Conservation (phyloP, 2,329 filamentous ascomycete genomes). For the Albifimbria verrucaria region DNA sequence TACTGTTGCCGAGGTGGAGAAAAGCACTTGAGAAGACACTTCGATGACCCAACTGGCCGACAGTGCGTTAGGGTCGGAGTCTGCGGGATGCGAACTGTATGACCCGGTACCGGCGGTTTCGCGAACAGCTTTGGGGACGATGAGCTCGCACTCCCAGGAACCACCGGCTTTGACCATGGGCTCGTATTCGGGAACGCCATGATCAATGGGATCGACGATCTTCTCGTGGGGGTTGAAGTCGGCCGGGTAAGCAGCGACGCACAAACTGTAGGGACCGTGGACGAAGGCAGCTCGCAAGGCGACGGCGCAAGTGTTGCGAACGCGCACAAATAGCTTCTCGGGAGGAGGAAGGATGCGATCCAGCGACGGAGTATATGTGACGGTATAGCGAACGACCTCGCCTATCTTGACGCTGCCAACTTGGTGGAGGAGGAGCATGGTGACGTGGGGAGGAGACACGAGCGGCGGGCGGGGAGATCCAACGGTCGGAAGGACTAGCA, state of each 20-base stretch:
- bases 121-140: constrained; percentile 75
- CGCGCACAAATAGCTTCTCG: constrained; percentile 73
- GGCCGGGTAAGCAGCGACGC: constrained; percentile 80
- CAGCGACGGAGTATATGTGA: constrained; percentile 85
- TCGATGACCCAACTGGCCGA: constrained; percentile 86
- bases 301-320: constrained; percentile 89
- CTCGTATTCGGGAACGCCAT: constrained; percentile 87
- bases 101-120: constrained; percentile 54
- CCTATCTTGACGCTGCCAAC: constrained; percentile 89
- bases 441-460: not conserved
- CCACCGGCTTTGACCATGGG: constrained; percentile 95
- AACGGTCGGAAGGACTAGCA: too few relatives aligned
- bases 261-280: constrained; percentile 90
- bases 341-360: constrained; percentile 90
- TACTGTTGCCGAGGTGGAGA: constrained; percentile 84
- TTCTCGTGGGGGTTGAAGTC: constrained; percentile 81
- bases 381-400: constrained; percentile 85
- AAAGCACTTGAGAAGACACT: constrained; percentile 87
- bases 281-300: constrained; percentile 92
- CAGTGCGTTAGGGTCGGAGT: constrained; percentile 42
- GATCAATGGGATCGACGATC: constrained; percentile 63
- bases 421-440: constrained; percentile 90
- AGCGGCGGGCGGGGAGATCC: too few relatives aligned
- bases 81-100: constrained; percentile 43
- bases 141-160: constrained; percentile 75